These are phyloP conservation scores for Kwoniella newhampshirensis DNA, from an alignment of 768 basidiomycete species.

Conservation along the genomic window DNA sequence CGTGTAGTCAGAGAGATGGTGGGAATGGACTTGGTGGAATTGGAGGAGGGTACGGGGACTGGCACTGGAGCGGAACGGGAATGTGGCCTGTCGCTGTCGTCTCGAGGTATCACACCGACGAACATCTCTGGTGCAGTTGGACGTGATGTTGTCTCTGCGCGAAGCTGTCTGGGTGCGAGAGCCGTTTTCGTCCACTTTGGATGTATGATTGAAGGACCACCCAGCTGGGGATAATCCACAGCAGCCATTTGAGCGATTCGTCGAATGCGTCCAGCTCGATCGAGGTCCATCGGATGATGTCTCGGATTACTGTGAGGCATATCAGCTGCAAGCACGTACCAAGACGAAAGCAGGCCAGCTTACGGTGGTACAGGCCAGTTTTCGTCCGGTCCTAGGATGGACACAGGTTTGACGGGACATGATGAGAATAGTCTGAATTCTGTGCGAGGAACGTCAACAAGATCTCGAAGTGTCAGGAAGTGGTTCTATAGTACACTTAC, in stretches of 20 bases:
- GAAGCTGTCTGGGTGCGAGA: not conserved
- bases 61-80: too few species aligned
- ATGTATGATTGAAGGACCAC: not conserved
- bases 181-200: not conserved
- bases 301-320: slow-evolving; percentile 11
- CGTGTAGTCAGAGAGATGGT: not conserved
- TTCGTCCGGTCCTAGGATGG: not conserved
- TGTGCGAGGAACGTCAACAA: not conserved
- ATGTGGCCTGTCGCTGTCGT: too few species aligned
- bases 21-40: not conserved
- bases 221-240: not conserved
- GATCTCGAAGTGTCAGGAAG: too few species aligned
- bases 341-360: not conserved
- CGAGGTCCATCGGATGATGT: not conserved
- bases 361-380: slow-evolving; percentile 6
- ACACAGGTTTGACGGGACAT: slow-evolving; percentile 15
- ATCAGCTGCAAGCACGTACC: not conserved
- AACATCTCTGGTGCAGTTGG: too few species aligned
- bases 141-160: not conserved
- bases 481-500: not conserved
- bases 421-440: slow-evolving; percentile 20
- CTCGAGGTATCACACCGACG: too few species aligned
- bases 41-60: too few species aligned
- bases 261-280: not conserved
- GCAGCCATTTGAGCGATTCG: slow-evolving; percentile 5